These are phyloP conservation scores for Xerocomellus intermedius DNA, from an alignment of 768 basidiomycete species.

Conservation along the genomic window DNA sequence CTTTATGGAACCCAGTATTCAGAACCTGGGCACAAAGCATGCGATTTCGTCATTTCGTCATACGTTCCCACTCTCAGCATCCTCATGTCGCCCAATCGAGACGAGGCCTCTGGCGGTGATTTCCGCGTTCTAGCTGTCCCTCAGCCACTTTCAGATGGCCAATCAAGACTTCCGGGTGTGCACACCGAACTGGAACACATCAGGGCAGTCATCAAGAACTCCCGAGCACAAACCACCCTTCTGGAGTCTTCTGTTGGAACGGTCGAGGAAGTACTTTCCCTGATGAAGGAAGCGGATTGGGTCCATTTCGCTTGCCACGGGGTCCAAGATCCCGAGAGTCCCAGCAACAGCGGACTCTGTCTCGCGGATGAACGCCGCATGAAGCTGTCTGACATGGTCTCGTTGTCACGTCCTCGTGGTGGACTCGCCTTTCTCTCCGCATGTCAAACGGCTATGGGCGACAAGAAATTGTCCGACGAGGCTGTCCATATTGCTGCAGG, in stretches of 20 bases:
- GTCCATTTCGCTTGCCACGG: not conserved
- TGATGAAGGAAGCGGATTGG: not conserved
- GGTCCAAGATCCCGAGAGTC: not conserved
- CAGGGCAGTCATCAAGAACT: not conserved
- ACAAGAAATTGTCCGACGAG: too few species aligned
- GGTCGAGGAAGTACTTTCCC: slow-evolving; percentile 8
- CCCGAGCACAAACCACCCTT: not conserved
- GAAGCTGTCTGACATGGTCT: too few species aligned
- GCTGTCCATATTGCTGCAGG: too few species aligned
- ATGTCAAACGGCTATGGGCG: too few species aligned
- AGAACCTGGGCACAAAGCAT: too few species aligned
- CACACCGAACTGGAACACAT: slow-evolving; percentile 26
- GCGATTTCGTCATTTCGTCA: too few species aligned
- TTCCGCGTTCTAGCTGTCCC: not conserved
- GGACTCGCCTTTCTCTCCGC: too few species aligned
- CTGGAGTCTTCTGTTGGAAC: not conserved
- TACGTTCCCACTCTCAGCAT: not conserved
- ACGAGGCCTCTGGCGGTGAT: not conserved
- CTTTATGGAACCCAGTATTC: too few species aligned
- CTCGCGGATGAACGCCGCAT: not conserved
- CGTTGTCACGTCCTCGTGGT: too few species aligned
- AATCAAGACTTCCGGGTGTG: slow-evolving; percentile 5
- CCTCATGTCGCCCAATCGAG: slow-evolving; percentile 1
- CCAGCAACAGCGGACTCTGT: not conserved
- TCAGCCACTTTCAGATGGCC: slow-evolving; percentile 15